Evolutionary conservation across 2,329 filamentous ascomycete species (phyloP), one percentile per base, ranked within the genome.

Genomic region (Colletotrichum viniferum): DNA sequence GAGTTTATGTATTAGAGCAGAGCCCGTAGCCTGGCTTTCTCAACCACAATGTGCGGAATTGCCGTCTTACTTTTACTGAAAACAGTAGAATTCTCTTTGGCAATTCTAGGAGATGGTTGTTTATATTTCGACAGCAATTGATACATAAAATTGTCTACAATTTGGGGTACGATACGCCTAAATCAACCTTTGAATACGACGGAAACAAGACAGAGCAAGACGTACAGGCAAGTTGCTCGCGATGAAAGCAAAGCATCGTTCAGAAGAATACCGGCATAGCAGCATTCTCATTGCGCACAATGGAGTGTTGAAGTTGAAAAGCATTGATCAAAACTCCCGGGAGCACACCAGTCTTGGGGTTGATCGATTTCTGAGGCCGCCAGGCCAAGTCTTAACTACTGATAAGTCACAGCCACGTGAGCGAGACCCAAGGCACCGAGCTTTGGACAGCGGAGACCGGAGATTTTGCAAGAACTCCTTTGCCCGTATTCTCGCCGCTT

Each of bases 131-230:
- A 18, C 36, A 18, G 16, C 36, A 43, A n/a, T 9, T 2, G 3
- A 16, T 43, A 9, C 18, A 43, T 18, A 12, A 2, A 43, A 1
- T 10, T 1, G 0, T 38, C 7, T 16, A 18, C 1, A 16, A 8
- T 2, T 18, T 18, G 36, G 7, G 7, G 16, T 9, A 24, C 24
- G 16, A 43, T 18, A 9, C 16, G 1, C 38, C 43, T 10, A 3
- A 48, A 1, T 12, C 2, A 48, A 21, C 10, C 18, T 21, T 3
- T 48, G 5, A 48, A 48, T 48, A 48, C n/a, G 1, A 9, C 9
- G 4, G 7, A 13, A 48, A 21, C 43, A 6, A 24, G 24, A 48
- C 8, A 48, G 38, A 48, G 9, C 3, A 12, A 24, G 24, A 24
- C 24, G 24, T 24, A 26, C 13, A 14, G 13, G 34, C 14, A 36